Evolutionary conservation across 2,329 filamentous ascomycete species (phyloP).

Genomic region (Fusarium udum): DNA sequence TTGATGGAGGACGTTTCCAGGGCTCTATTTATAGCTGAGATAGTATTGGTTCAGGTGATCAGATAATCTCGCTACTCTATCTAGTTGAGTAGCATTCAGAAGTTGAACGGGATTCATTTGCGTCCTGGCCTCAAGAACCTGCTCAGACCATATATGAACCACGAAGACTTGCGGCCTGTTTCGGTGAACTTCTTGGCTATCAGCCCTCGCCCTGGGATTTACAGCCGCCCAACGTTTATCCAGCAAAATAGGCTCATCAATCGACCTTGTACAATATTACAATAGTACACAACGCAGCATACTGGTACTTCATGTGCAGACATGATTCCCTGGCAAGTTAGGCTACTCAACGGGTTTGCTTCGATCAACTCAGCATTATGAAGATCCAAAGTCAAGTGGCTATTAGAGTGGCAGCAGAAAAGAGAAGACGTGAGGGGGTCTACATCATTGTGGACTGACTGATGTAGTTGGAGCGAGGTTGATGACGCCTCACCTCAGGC

Average conservation of each 20-base stretch:
- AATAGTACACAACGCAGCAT: not conserved
- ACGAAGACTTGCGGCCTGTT: not conserved
- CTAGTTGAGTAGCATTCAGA: not conserved
- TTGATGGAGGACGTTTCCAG: not conserved
- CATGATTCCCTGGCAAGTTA: too few relatives aligned
- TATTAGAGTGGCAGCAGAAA: not conserved
- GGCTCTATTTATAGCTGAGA: not conserved
- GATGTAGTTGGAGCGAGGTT: constrained; percentile 39
- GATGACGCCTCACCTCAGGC: constrained; percentile 40
- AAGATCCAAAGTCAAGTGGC: not conserved
- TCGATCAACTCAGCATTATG: not conserved
- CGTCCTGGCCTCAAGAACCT: not conserved
- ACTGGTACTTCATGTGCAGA: not conserved
- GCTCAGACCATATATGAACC: not conserved
- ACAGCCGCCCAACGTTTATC: constrained; percentile 2
- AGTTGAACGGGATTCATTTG: not conserved
- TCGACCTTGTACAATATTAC: not conserved
- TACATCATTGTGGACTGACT: constrained; percentile 46
- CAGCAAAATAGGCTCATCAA: constrained; percentile 4
- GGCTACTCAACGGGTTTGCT: not conserved
- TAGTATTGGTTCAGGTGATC: not conserved
- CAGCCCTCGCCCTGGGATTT: not conserved
- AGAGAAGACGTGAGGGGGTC: constrained; percentile 15
- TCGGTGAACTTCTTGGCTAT: constrained; percentile 6
- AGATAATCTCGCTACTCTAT: constrained; percentile 1